phyloP scores from a whole-genome alignment of 2,329 filamentous ascomycete genomes.

The Didymella segeticola region DNA sequence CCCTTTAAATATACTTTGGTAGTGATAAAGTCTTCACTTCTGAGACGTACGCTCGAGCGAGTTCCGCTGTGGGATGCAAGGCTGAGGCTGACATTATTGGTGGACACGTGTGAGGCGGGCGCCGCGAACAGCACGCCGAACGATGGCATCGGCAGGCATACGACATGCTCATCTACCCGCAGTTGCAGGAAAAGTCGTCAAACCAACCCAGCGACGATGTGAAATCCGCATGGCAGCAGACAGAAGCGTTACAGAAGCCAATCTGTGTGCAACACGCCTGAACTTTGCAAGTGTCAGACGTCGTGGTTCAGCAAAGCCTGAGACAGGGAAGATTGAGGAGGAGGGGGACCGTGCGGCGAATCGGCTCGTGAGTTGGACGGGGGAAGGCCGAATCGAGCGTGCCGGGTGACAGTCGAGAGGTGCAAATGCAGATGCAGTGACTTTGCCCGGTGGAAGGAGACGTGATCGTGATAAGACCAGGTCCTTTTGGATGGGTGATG shows the following conservation, averaged over 20 bases:
- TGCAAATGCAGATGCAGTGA: not conserved
- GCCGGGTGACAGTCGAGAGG: conserved; percentile 4
- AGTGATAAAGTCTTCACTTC: no score
- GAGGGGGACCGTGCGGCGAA: conserved; percentile 12
- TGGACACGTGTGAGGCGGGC: conserved; percentile 5
- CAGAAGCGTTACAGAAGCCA: not conserved
- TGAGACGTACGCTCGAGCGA: not conserved
- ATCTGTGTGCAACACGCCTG: conserved; percentile 5
- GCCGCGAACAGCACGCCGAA: conserved; percentile 7
- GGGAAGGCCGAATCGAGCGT: conserved; percentile 12
- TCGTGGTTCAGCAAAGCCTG: conserved; percentile 7
- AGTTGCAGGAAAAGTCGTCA: not conserved
- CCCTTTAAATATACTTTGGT: no score
- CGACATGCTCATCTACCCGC: not conserved
- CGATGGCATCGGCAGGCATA: conserved; percentile 1
- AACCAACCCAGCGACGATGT: no score
- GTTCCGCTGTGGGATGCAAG: not conserved
- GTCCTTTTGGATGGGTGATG: not conserved
- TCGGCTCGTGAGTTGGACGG: no score
- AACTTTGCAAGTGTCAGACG: conserved; percentile 6
- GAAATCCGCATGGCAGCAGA: no score
- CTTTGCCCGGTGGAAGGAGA: not conserved
- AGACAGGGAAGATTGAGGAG: conserved; percentile 20
- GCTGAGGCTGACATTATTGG: conserved; percentile 1
- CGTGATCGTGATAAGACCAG: not conserved